Conservation (phyloP, 2,329 filamentous ascomycete species). For the Malbranchea cinnamomea region DNA sequence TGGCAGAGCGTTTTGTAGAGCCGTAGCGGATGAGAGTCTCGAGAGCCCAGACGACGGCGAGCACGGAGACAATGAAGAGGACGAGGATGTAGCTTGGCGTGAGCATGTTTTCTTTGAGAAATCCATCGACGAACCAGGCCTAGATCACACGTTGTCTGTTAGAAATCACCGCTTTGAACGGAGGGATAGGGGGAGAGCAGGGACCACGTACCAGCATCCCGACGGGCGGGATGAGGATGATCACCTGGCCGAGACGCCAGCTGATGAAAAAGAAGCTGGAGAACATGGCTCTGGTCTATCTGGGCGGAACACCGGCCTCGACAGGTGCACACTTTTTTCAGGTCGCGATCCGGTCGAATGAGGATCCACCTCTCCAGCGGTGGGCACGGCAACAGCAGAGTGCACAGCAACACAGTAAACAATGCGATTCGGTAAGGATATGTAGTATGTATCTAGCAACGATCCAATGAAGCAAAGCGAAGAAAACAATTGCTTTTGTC, state of each 20-base stretch:
- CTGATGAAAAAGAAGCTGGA: slow-evolving; percentile 45
- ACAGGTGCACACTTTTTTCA: not conserved
- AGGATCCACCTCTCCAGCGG: too few species aligned
- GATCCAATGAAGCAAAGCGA: too few species aligned
- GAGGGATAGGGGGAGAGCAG: slow-evolving; percentile 2
- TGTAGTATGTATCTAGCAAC: too few species aligned
- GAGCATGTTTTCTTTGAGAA: slow-evolving; percentile 40
- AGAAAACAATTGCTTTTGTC: too few species aligned
- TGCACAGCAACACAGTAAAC: slow-evolving; percentile 2
- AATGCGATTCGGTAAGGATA: not conserved
- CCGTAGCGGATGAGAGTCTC: slow-evolving; percentile 46
- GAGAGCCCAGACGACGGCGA: slow-evolving; percentile 46
- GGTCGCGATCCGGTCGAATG: not conserved
- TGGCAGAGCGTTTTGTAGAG: slow-evolving; percentile 42
- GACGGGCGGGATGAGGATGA: slow-evolving; percentile 47
- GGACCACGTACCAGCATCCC: slow-evolving; percentile 39
- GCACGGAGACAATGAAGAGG: slow-evolving; percentile 49
- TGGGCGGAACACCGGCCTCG: not conserved
- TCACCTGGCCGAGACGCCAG: slow-evolving; percentile 45
- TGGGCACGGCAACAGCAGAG: too few species aligned
- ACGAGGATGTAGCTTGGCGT: slow-evolving; percentile 47
- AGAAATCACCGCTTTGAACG: not conserved
- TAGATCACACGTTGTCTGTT: slow-evolving; percentile 9
- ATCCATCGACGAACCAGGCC: slow-evolving; percentile 47
- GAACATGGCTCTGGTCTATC: slow-evolving; percentile 23